Percentiles rank a stretch among this genome's conserved stretches.
phyloP scores from a whole-genome alignment of 257 asterid genomes.

The Apocynum venetum region DNA sequence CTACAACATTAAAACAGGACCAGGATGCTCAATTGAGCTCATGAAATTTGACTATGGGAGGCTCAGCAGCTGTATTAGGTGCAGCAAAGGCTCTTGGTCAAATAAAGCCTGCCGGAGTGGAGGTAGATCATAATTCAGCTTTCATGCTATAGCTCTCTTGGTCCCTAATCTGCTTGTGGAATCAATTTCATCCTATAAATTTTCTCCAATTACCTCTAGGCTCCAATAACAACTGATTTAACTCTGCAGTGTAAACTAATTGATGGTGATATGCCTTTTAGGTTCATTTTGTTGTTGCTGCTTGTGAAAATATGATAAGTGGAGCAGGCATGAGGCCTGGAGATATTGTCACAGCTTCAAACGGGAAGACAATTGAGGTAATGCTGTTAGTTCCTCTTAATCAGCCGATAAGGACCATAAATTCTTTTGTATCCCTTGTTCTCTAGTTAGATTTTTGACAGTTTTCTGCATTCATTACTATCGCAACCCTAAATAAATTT shows the following conservation, averaged over 20 bases:
- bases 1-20: conserved; percentile 96
- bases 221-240: not conserved
- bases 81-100: conserved; percentile 98
- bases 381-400: not conserved
- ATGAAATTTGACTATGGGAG: conserved; percentile 99
- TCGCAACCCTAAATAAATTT: not conserved
- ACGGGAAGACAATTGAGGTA: conserved; percentile 96
- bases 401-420: not conserved
- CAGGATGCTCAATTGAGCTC: conserved; percentile 82
- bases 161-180: conserved; percentile 6
- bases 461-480: not conserved
- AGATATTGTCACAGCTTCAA: conserved; percentile 83
- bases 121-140: conserved; percentile 38
- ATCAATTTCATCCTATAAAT: not conserved
- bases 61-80: conserved; percentile 94
- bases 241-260: not conserved
- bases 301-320: conserved; percentile 96
- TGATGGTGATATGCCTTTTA: conserved; percentile 26
- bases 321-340: conserved; percentile 99
- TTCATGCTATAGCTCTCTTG: conserved; percentile 10
- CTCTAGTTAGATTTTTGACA: not conserved
- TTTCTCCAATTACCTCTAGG: not conserved
- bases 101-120: conserved; percentile 95
- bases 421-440: not conserved
- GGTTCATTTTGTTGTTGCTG: conserved; percentile 97